Evolutionary conservation across 352 stramenopile species (phyloP), one percentile per base, ranked within the genome.

Genomic region (Phytopythium ostracodes): DNA sequence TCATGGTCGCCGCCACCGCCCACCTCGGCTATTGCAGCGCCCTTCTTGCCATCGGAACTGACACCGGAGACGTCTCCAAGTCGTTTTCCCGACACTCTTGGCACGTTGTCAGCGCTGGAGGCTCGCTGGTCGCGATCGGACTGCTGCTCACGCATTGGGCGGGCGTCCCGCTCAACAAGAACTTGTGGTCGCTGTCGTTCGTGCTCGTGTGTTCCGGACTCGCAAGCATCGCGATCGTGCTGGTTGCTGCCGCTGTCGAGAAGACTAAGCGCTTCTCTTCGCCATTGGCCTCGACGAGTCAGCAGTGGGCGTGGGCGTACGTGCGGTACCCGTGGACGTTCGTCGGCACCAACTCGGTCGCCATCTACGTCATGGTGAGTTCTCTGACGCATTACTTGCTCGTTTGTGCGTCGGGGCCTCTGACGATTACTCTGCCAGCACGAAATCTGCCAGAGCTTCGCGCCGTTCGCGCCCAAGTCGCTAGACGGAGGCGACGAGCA

Each of bases 161-260:
- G 2, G 52, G 52, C 14, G 79, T 96, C 31, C 86, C 88, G 18
- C 40, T 96, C 17, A 92, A 91, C 76, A 96, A 96, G 73, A 96
- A 96, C 62, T 53, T 94, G 22, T 96, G 87, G 83, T 91, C 81
- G 24, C 46, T 89, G 18, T 80, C 84, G 43, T 96, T 87, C 57
- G 67, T 91, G 22, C 42, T 88, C 12, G 44, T 83, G 31, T 81
- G 69, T 36, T 69, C 72, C 8, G 84, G 73, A 0, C 55, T 82
- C 18, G 77, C 76, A 4, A 64, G 68, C 31, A 36, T 74, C 22
- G 12, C 67, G 20, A 44, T 89, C 4, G 61, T 55, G 4, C 12
- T 86, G 7, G 24, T 76, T 2, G 31, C 64, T 38, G 22, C 66
- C 6, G n/a, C 60, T 7, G 64, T 59, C 14, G 25, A 31, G 22